Conservation (phyloP, 169 alveolate species). For the Haemoproteus tartakovskyi region DNA sequence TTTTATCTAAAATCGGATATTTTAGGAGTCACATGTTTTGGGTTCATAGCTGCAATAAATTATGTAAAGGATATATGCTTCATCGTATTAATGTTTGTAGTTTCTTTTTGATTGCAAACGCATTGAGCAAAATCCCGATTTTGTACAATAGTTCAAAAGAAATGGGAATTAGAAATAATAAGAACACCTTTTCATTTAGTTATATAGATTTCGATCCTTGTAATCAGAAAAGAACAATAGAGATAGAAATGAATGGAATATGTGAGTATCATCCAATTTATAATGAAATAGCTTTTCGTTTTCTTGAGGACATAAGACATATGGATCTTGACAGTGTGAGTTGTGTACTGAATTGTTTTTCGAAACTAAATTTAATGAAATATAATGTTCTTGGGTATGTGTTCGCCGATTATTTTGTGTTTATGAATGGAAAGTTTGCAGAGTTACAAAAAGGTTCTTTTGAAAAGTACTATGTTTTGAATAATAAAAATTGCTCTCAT, state of each 20-base stretch:
- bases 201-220: too few relatives aligned
- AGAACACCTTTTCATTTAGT: too few relatives aligned
- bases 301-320: constrained; percentile 4
- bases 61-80: constrained; percentile 32
- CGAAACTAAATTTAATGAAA: constrained; percentile 7
- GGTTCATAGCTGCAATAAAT: constrained; percentile 8
- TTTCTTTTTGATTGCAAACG: constrained; percentile 22
- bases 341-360: constrained; percentile 21
- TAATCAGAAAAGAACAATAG: too few relatives aligned
- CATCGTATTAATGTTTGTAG: constrained; percentile 25
- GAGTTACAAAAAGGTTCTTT: too few relatives aligned
- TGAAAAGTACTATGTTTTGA: too few relatives aligned
- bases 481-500: too few relatives aligned
- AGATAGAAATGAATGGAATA: too few relatives aligned
- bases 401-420: constrained; percentile 33
- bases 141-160: too few relatives aligned
- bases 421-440: too few relatives aligned
- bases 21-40: constrained; percentile 18
- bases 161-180: too few relatives aligned
- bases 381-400: constrained; percentile 18
- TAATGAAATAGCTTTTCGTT: constrained; percentile 28
- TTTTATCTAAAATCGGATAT: constrained; percentile 17
- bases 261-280: constrained; percentile 5
- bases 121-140: too few relatives aligned
- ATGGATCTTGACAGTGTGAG: constrained; percentile 26